Conservation (phyloP, 306 rosid genomes). For the Malus orientalis region DNA sequence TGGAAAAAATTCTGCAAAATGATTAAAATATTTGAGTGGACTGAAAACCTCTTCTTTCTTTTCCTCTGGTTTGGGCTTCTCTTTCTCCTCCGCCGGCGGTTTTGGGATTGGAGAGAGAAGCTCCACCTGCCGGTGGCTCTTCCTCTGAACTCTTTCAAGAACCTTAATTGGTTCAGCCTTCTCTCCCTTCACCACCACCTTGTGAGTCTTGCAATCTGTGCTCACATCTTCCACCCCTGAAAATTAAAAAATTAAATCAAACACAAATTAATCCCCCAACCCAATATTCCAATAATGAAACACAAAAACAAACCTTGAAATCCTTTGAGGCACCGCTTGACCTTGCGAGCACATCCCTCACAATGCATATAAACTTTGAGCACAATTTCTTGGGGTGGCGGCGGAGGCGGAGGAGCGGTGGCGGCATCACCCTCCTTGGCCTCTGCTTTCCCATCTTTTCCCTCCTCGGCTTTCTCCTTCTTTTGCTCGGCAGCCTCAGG, state of each 20-base stretch:
- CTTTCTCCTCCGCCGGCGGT: constrained; percentile 42
- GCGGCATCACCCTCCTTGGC: constrained; percentile 7
- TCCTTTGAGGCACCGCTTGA: constrained; percentile 68
- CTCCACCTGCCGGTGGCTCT: constrained; percentile 74
- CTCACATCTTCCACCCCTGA: constrained; percentile 73
- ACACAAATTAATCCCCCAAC: background rate
- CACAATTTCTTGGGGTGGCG: constrained; percentile 60
- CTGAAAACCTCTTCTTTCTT: constrained; percentile 63
- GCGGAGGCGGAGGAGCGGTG: constrained; percentile 13
- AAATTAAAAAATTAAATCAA: background rate
- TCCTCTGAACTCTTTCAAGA: constrained; percentile 69
- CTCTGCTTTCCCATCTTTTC: constrained; percentile 8
- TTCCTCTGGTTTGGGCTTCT: constrained; percentile 63
- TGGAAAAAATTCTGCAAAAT: background rate
- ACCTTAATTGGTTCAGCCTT: constrained; percentile 83
- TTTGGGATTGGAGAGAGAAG: constrained; percentile 78
- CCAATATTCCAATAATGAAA: background rate
- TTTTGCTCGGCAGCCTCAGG: constrained; percentile 15
- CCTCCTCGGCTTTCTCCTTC: constrained; percentile 24
- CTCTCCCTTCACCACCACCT: constrained; percentile 83
- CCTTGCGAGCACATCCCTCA: constrained; percentile 94
- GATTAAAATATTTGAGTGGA: background rate
- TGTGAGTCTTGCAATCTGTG: constrained; percentile 62
- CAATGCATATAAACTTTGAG: constrained; percentile 93
- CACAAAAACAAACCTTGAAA: constrained; percentile 47